Evolutionary conservation across 495 filamentous ascomycete species (phyloP), one percentile per base, ranked within the genome.

Genomic region (Beverwykella pulmonaria): DNA sequence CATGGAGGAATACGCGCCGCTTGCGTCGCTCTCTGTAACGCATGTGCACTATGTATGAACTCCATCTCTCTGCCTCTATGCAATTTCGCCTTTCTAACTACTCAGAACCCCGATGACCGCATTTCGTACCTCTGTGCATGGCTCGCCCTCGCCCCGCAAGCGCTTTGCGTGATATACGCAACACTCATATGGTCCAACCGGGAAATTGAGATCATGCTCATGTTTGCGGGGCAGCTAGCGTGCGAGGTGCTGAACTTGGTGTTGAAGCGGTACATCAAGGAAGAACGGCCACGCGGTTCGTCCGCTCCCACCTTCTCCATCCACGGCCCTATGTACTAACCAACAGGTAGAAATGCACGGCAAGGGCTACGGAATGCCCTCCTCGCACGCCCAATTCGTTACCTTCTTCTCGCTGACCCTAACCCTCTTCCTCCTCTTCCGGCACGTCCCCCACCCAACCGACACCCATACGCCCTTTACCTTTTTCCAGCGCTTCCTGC

Each of bases 311-410:
- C 5, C 52, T 52, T 34, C n/a, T n/a, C n/a, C n/a, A n/a, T n/a
- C n/a, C n/a, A n/a, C 5, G 30, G 30, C 30, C 12, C 30, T 5
- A 4, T 34, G 30, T 34, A 34, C 30, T 34, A 34, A 34, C 12
- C 4, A 4, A 34, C 12, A 12, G 2, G 5, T 47, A 90, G 89
- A 90, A 78, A 90, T 90, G 83, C 83, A 87, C 62, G 90, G 90
- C 39, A 97, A 96, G 76, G 94, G 94, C 63, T 99, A 98, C 73
- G 94, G 94, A 67, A 99, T 99, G 94, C 94, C 94, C n/a, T 92
- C 89, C 49, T 96, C 92, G 26, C 94, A 99, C 79, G 91, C 94
- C 10, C 94, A 99, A 77, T 99, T 97, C 75, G 88, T 90, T 52
- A 81, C 87, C 10, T 99, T 90, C 80, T 98, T 97, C 81, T 87